Evolutionary conservation across 1,284 basidiomycete species (phyloP).

Genomic region (Trametes versicolor): DNA sequence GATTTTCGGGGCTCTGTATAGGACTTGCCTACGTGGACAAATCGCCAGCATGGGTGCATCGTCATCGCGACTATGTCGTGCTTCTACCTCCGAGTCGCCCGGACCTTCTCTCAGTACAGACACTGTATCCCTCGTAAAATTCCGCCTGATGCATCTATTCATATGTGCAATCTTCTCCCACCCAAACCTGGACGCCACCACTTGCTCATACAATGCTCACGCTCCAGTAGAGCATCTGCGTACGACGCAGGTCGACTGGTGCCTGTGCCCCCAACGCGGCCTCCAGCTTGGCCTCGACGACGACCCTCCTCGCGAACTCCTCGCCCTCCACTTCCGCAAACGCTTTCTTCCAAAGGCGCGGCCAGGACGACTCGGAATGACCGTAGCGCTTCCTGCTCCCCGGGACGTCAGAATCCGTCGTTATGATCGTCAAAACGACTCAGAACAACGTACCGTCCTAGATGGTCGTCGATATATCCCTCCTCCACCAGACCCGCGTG

Average conservation of each 20-base stretch:
- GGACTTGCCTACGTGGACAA: too few relatives aligned
- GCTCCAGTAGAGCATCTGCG: constrained; percentile 41
- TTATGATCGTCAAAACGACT: too few relatives aligned
- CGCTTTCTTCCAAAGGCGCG: constrained; percentile 41
- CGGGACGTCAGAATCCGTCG: background rate
- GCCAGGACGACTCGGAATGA: constrained; percentile 43
- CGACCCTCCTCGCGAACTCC: constrained; percentile 35
- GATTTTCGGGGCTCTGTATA: too few relatives aligned
- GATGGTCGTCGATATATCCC: constrained; percentile 43
- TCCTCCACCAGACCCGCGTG: constrained; percentile 44
- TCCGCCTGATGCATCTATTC: too few relatives aligned
- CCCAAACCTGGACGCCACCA: too few relatives aligned
- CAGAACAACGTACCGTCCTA: constrained; percentile 36
- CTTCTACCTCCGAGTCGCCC: too few relatives aligned
- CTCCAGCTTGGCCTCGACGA: constrained; percentile 36
- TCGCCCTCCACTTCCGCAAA: constrained; percentile 40
- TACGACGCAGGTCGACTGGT: background rate
- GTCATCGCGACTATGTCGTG: too few relatives aligned
- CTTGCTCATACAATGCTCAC: constrained; percentile 31
- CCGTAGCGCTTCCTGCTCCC: constrained; percentile 41
- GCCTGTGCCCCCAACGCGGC: background rate
- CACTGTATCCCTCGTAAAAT: too few relatives aligned
- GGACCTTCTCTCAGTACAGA: too few relatives aligned
- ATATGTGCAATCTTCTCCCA: too few relatives aligned
- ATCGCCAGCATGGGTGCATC: too few relatives aligned